These are phyloP conservation scores for Globisporangium takayamanum DNA, from an alignment of 352 stramenopile species.

Conservation along the genomic window DNA sequence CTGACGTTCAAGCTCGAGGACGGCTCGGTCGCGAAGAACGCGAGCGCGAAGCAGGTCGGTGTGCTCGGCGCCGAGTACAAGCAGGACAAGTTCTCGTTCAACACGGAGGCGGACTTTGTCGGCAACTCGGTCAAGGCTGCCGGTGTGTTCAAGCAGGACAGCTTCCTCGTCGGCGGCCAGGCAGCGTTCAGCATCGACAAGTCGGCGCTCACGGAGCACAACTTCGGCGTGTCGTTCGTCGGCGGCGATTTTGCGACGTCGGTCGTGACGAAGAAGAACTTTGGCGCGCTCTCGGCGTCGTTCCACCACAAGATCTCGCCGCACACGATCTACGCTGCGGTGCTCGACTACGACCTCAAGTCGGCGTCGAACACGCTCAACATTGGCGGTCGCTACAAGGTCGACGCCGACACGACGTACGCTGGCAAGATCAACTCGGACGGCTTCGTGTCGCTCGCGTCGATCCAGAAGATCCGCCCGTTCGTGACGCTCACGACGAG, in stretches of 20 bases:
- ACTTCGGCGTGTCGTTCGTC: slow-evolving; percentile 71
- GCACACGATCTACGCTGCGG: slow-evolving; percentile 81
- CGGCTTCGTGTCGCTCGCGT: slow-evolving; percentile 77
- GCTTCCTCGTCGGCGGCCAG: slow-evolving; percentile 65
- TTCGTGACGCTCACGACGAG: slow-evolving; percentile 81
- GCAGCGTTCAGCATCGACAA: slow-evolving; percentile 78
- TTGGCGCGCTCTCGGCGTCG: slow-evolving; percentile 70
- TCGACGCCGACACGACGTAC: slow-evolving; percentile 78
- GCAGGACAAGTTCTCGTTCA: slow-evolving; percentile 53
- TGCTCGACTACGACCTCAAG: slow-evolving; percentile 87
- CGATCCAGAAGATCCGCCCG: slow-evolving; percentile 82
- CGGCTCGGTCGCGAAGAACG: slow-evolving; percentile 72
- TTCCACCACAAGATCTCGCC: slow-evolving; percentile 80
- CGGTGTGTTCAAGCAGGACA: slow-evolving; percentile 71
- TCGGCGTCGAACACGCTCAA: slow-evolving; percentile 75
- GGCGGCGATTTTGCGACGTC: slow-evolving; percentile 73
- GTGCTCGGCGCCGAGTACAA: slow-evolving; percentile 76
- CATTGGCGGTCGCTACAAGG: slow-evolving; percentile 77
- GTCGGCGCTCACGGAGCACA: slow-evolving; percentile 75
- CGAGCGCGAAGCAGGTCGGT: slow-evolving; percentile 61
- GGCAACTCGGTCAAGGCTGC: slow-evolving; percentile 50
- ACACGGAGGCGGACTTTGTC: slow-evolving; percentile 50
- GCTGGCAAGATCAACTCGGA: slow-evolving; percentile 84
- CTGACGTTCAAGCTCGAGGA: slow-evolving; percentile 82
- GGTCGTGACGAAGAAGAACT: slow-evolving; percentile 85